Base-by-base conservation (phyloP, 2,329 filamentous ascomycete species). In the Geosmithia putterillii region DNA sequence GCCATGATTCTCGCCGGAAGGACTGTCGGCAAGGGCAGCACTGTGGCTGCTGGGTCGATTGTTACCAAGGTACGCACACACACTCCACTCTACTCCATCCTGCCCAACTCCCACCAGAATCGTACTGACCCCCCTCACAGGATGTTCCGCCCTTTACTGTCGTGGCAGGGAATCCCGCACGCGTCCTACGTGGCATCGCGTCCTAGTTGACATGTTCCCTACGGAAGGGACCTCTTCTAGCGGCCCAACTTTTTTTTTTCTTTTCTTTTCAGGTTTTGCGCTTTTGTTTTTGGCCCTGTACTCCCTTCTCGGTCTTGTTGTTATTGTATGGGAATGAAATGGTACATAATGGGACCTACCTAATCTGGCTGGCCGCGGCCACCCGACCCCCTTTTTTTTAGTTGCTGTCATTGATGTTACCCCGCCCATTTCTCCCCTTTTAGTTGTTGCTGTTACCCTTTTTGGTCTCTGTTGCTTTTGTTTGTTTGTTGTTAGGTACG, bases 11-110 rank as follows among this genome's bases (percentile, higher is more conserved):
- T 94, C 45, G 82, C 85, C 0, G 87, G 87, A 7, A 77, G 90
- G 22, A 86, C 70, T 32, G 83, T 95, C 52, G 87, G 88, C 8
- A 78, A 78, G 56, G 88, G 88, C 4, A 78, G 74, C 44, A 86
- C 83, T 1, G 74, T 95, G 47, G 88, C 86, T 9, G 87, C 89
- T 7, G 87, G 85, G 14, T 85, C 83, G 51, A 81, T 95, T 34
- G 88, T 95, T 19, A 89, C 86, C 1, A 90, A 83, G 79, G 69
- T 74, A 58, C 51, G 66, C 55, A 52, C 42, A 22, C 20, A 25
- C 20, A 19, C 20, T 32, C 10, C 15, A 4, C 10, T 32, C 28
- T 9, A 4, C 28, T 12, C 28, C 15, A 6, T 14, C 28, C 28
- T 32, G 28, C 10, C 28, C 38, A 23, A 40, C 12, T 14, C 8